Evolutionary conservation across 345 rosid species (phyloP).

Genomic region (Nephelium lappaceum): DNA sequence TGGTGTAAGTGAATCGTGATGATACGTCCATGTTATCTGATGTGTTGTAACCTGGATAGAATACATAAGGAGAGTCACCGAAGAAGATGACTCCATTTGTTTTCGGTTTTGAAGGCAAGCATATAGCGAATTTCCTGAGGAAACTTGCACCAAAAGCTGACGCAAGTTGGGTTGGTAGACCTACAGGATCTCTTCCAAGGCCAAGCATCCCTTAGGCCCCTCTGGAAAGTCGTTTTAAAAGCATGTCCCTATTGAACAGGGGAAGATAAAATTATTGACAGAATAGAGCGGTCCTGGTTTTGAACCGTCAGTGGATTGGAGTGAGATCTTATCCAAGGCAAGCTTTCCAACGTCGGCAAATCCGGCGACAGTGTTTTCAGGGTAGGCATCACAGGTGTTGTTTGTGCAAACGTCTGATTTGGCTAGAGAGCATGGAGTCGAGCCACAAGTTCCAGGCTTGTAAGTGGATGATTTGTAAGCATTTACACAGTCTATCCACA

Average conservation of each 20-base stretch:
- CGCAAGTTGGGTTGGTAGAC: background rate
- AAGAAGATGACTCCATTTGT: constrained; percentile 25
- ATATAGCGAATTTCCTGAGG: constrained; percentile 22
- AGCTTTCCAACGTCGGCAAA: background rate
- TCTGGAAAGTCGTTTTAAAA: background rate
- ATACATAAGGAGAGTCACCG: constrained; percentile 25
- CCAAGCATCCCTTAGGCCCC: background rate
- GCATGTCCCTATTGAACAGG: background rate
- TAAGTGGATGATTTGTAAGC: background rate
- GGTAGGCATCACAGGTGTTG: background rate
- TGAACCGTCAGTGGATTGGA: background rate
- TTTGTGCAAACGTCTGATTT: background rate
- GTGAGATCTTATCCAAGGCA: background rate
- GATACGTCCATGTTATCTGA: constrained; percentile 10
- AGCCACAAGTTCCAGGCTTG: background rate
- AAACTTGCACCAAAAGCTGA: background rate
- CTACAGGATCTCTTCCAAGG: background rate
- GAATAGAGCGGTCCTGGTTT: background rate
- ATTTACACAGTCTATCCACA: background rate
- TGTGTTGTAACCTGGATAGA: constrained; percentile 4
- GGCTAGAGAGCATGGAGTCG: background rate
- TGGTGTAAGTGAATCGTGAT: constrained; percentile 25
- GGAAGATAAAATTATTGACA: background rate
- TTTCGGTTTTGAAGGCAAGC: constrained; percentile 18
- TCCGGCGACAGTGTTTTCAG: background rate